Evolutionary conservation across 495 filamentous ascomycete species (phyloP), one percentile per base, ranked within the genome.

Genomic region (Tuber melanosporum): DNA sequence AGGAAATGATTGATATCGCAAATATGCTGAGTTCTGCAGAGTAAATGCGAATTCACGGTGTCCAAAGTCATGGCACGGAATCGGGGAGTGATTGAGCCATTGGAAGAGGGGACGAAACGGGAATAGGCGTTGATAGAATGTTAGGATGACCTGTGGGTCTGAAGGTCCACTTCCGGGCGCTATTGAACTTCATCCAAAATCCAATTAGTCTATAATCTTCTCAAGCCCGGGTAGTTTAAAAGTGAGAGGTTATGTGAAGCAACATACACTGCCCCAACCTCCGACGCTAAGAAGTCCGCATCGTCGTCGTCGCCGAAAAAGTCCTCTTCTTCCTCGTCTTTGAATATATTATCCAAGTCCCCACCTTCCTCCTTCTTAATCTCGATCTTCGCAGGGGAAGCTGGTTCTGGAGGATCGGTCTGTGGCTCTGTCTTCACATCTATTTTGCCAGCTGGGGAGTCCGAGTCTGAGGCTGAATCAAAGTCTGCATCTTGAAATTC

Each of bases 1-100:
- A 3, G 89, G 85, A 82, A 94, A 99, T 71, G 95, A 91, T 83
- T 96, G 93, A 85, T 97, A 99, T 83, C 95, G 92, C 6, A 97
- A 87, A 83, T 97, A 97, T 39, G 92, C 91, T 77, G 97, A 94
- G 81, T 92, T 94, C 78, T 91, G 91, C 26, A 98, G 86, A 4
- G 94, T 97, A 80, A 99, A 93, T 26, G 94, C 93, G 82, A 99
- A 98, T 83, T 99, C 95, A 73, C 95, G 92, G 82, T 98, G 93
- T 20, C 88, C 89, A 84, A 98, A 98, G 83, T 98, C 94, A 76
- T 90, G 90, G 3, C 91, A 91, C 0, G 96, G 95, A 9, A 90
- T 88, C 43, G 94, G 90, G 70, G 92, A 93, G 84, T 99, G 95
- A 83, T 98, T 98, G 26, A 99, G 89, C 95, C 95, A 99, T 84